Conservation (phyloP, 768 basidiomycete species). For the Kwoniella shandongensis region DNA sequence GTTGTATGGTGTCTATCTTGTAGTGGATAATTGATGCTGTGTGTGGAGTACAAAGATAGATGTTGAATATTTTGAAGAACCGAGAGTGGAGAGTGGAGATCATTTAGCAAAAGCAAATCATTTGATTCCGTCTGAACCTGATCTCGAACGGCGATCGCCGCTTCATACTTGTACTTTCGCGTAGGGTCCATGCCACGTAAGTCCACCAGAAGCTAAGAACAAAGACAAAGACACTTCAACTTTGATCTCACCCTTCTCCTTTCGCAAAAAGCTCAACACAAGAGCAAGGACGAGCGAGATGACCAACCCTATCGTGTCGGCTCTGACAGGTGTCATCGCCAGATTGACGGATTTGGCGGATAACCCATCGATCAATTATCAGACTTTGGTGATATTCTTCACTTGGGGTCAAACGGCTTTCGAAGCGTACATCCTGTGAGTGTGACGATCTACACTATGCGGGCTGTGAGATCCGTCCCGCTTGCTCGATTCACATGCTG, state of each 20-base stretch:
- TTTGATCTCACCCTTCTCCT: no score
- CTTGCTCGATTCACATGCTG: not conserved
- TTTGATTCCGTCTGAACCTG: no score
- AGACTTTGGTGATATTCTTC: slow-evolving; percentile 72
- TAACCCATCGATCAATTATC: slow-evolving; percentile 62
- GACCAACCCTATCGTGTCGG: slow-evolving; percentile 12
- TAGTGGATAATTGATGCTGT: not conserved
- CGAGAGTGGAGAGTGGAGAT: no score
- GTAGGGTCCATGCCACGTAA: no score
- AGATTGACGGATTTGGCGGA: slow-evolving; percentile 27
- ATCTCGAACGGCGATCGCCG: no score
- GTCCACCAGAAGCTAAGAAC: no score
- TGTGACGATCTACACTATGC: slow-evolving; percentile 19
- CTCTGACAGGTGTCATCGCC: slow-evolving; percentile 22
- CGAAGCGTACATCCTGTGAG: slow-evolving; percentile 83
- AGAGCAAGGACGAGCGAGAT: no score
- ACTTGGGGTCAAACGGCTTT: slow-evolving; percentile 79
- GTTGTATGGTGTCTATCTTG: not conserved
- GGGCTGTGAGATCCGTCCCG: not conserved
- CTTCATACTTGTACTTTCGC: no score
- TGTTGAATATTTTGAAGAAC: not conserved
- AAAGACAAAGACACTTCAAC: no score
- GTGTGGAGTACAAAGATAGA: no score
- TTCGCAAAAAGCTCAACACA: no score
- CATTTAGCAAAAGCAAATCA: no score